phyloP scores from a whole-genome alignment of 768 basidiomycete genomes.

The Boletus insuetus region DNA sequence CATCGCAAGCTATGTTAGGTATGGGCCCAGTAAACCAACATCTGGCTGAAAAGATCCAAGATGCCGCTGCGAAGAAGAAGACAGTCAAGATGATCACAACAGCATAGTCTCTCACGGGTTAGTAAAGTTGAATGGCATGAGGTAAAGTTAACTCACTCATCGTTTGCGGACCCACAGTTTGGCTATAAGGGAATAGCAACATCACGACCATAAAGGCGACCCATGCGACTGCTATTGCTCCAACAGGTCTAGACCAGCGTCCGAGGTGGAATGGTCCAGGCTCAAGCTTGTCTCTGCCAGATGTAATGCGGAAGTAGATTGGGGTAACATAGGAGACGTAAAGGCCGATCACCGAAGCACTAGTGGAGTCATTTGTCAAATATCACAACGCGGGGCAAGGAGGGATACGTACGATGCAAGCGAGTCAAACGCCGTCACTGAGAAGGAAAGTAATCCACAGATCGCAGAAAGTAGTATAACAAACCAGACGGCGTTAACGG shows the following conservation, averaged over 20 bases:
- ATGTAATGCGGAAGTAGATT: slow-evolving; percentile 36
- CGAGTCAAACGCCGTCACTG: slow-evolving; percentile 31
- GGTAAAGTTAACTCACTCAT: slow-evolving; percentile 32
- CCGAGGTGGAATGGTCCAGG: slow-evolving; percentile 37
- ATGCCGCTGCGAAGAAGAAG: slow-evolving; percentile 28
- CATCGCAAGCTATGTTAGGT: slow-evolving; percentile 23
- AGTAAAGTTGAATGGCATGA: neutral
- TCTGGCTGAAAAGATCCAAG: slow-evolving; percentile 35
- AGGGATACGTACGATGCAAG: slow-evolving; percentile 31
- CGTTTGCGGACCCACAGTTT: slow-evolving; percentile 18
- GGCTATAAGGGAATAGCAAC: slow-evolving; percentile 33
- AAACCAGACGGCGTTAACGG: slow-evolving; percentile 42
- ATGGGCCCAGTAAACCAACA: slow-evolving; percentile 37
- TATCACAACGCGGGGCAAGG: neutral
- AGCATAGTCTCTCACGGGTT: slow-evolving; percentile 15
- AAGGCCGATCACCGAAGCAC: slow-evolving; percentile 33
- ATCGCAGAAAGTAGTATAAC: slow-evolving; percentile 31
- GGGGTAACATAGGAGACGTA: slow-evolving; percentile 40
- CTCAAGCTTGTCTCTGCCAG: slow-evolving; percentile 30
- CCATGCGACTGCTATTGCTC: slow-evolving; percentile 30
- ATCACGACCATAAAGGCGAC: slow-evolving; percentile 34
- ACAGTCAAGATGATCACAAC: slow-evolving; percentile 32
- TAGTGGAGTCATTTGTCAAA: slow-evolving; percentile 1
- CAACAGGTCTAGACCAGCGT: slow-evolving; percentile 30
- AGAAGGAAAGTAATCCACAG: slow-evolving; percentile 35